Conservation (phyloP, 2,329 filamentous ascomycete species). For the Purpureocillium takamizusanense region DNA sequence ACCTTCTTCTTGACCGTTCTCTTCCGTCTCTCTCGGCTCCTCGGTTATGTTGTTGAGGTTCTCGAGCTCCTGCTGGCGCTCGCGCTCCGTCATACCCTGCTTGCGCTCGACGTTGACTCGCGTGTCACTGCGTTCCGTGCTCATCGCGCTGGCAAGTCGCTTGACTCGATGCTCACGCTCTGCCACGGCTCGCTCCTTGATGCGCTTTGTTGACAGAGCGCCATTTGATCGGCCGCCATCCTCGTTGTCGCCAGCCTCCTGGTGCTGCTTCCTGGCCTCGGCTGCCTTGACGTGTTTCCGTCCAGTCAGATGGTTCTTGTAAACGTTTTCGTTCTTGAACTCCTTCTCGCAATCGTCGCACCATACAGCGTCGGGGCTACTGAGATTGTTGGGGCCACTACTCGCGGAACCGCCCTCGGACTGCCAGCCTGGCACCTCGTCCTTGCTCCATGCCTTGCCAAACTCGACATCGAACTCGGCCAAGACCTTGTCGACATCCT, state of each 20-base stretch:
- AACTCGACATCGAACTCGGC: constrained; percentile 75
- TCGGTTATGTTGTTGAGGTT: constrained; percentile 55
- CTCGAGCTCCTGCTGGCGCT: constrained; percentile 88
- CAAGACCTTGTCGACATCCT: constrained; percentile 75
- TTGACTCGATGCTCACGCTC: constrained; percentile 80
- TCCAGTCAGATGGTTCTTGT: constrained; percentile 77
- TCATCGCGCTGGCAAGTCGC: constrained; percentile 72
- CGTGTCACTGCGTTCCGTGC: constrained; percentile 80
- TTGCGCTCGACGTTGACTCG: constrained; percentile 91
- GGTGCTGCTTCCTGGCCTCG: constrained; percentile 48
- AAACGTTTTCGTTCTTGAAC: constrained; percentile 92
- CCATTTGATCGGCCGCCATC: constrained; percentile 15
- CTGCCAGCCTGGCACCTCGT: constrained; percentile 73
- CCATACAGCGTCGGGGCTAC: constrained; percentile 61
- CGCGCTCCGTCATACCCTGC: constrained; percentile 94
- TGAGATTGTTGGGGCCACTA: constrained; percentile 15
- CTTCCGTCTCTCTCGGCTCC: constrained; percentile 24
- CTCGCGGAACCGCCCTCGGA: constrained; percentile 36
- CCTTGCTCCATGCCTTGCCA: constrained; percentile 69
- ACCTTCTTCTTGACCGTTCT: constrained; percentile 58
- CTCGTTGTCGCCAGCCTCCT: constrained; percentile 25
- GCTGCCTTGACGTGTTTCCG: constrained; percentile 90
- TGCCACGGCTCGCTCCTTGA: constrained; percentile 87
- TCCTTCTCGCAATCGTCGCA: constrained; percentile 89
- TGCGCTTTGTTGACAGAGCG: constrained; percentile 34